Percentiles rank a stretch among this genome's conserved stretches.
Evolutionary conservation across 1,139 yeast species (phyloP).

Genomic region (Lodderomyces theae): DNA sequence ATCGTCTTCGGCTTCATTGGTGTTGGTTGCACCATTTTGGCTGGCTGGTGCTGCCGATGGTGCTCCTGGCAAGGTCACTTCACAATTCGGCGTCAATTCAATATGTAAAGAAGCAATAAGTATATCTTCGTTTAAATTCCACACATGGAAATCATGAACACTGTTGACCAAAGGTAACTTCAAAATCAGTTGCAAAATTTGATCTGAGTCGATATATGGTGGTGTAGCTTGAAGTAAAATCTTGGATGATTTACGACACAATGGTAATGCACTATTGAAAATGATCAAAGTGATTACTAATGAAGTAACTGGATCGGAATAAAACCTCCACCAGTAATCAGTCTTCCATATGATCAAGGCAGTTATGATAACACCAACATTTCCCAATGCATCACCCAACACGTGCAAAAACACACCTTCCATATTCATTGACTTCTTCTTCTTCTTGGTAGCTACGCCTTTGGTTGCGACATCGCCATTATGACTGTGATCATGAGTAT

Average conservation of each 20-base stretch:
- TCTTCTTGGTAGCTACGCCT: slow-evolving; percentile 13
- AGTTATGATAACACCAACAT: slow-evolving; percentile 85
- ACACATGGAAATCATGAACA: slow-evolving; percentile 92
- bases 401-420: slow-evolving; percentile 96
- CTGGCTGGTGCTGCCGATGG: slow-evolving; percentile 15
- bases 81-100: slow-evolving; percentile 50
- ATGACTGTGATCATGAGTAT: slow-evolving; percentile 15
- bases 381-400: slow-evolving; percentile 93
- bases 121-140: slow-evolving; percentile 90
- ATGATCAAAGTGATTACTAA: slow-evolving; percentile 82
- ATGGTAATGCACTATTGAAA: slow-evolving; percentile 86
- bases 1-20: too few relatives aligned
- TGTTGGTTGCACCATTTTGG: too few relatives aligned
- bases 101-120: slow-evolving; percentile 89
- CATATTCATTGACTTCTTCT: slow-evolving; percentile 79
- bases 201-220: slow-evolving; percentile 69
- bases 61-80: slow-evolving; percentile 8
- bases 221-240: slow-evolving; percentile 94
- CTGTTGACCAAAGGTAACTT: slow-evolving; percentile 72
- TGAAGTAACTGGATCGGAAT: slow-evolving; percentile 84
- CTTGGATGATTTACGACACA: slow-evolving; percentile 82
- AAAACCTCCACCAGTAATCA: slow-evolving; percentile 80
- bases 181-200: slow-evolving; percentile 65
- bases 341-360: slow-evolving; percentile 95
- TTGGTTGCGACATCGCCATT: slow-evolving; percentile 9